Evolutionary conservation across 1,284 basidiomycete species (phyloP).

Genomic region (Xerocomus minutiporus): DNA sequence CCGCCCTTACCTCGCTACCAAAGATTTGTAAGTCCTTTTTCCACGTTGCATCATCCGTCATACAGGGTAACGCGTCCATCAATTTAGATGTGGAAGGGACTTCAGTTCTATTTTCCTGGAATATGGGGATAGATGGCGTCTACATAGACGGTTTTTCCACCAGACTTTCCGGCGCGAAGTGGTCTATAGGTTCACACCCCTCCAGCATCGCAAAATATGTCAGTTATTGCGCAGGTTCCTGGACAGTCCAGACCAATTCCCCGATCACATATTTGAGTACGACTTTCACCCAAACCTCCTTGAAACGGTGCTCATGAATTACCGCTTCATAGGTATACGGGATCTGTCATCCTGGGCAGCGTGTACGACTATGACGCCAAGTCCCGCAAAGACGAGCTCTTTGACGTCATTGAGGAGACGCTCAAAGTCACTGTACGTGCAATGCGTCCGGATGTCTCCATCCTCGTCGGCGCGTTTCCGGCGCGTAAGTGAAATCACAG

Average conservation of each 20-base stretch:
- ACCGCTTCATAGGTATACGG: constrained; percentile 17
- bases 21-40: constrained; percentile 6
- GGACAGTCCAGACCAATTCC: constrained; percentile 25
- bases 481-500: constrained; percentile 9
- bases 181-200: constrained; percentile 24
- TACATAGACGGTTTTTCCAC: constrained; percentile 37
- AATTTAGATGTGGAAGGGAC: constrained; percentile 38
- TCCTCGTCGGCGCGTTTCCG: constrained; percentile 23
- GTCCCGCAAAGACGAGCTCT: constrained; percentile 14
- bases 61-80: constrained; percentile 16
- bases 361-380: constrained; percentile 26
- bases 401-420: constrained; percentile 7
- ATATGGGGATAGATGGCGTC: constrained; percentile 41
- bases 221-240: constrained; percentile 34
- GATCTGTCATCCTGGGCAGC: constrained; percentile 24
- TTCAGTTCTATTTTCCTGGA: constrained; percentile 34
- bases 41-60: background rate
- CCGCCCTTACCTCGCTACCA: constrained; percentile 20
- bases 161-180: constrained; percentile 31
- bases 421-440: constrained; percentile 8
- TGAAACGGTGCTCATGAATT: background rate
- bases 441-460: constrained; percentile 22
- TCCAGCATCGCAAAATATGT: constrained; percentile 32
- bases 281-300: background rate
- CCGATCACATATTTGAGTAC: constrained; percentile 27